Percentiles rank a stretch among this genome's conserved stretches.
Conservation (phyloP, 2,329 filamentous ascomycete genomes). For the Metarhizium guizhouense region DNA sequence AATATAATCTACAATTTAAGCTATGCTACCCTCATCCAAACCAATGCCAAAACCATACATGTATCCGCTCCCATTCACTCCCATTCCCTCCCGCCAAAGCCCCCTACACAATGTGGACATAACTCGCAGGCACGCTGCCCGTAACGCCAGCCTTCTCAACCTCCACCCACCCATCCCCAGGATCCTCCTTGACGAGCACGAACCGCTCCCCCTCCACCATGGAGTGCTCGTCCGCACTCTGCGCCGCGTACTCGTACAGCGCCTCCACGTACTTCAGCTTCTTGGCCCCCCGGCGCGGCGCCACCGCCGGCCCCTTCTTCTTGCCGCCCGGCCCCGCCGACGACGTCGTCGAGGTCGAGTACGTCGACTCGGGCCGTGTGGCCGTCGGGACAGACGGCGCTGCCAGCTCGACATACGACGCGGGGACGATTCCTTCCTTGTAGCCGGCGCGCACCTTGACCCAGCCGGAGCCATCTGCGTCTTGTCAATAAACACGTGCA, state of each 20-base stretch:
- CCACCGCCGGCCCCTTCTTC: conserved; percentile 87
- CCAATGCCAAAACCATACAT: too few relatives aligned
- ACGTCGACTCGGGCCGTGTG: conserved; percentile 62
- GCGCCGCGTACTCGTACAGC: conserved; percentile 82
- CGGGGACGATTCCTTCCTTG: conserved; percentile 78
- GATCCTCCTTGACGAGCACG: conserved; percentile 78
- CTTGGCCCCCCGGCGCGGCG: conserved; percentile 83
- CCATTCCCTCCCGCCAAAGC: neutral
- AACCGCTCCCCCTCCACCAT: conserved; percentile 90
- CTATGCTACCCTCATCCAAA: too few relatives aligned
- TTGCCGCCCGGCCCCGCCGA: conserved; percentile 38
- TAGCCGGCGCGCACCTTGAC: conserved; percentile 68
- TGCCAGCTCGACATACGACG: conserved; percentile 69
- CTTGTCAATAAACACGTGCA: neutral
- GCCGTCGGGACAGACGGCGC: conserved; percentile 35
- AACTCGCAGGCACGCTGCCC: conserved; percentile 89
- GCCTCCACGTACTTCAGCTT: conserved; percentile 91
- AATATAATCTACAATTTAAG: too few relatives aligned
- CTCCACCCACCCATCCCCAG: conserved; percentile 93
- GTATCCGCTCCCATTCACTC: too few relatives aligned
- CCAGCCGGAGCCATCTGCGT: conserved; percentile 85
- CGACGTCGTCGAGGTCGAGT: conserved; percentile 57
- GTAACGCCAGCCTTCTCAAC: conserved; percentile 84
- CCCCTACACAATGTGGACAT: conserved; percentile 64
- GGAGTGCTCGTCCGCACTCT: conserved; percentile 77